A percentile compares a stretch with the other conserved stretches of the same genome.
These are phyloP conservation scores for Volvox africanus DNA, from an alignment of 139 green algal genomes.

Conservation along the genomic window DNA sequence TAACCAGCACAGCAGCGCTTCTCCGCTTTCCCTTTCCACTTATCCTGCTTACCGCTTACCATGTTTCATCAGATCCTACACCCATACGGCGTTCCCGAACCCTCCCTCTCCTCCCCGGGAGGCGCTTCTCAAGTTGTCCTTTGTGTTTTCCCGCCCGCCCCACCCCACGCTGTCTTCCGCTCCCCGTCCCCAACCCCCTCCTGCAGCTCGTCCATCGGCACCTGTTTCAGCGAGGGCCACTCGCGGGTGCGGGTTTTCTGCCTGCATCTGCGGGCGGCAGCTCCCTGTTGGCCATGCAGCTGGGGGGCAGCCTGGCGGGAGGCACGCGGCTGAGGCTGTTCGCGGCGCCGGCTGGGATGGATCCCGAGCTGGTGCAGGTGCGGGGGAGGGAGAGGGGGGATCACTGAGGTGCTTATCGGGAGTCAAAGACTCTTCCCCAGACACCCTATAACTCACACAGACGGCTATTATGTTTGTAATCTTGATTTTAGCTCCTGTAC, in stretches of 20 bases:
- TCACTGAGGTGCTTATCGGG: too few species aligned
- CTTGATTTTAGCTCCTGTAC: too few species aligned
- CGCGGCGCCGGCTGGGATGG: neutral
- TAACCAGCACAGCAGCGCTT: too few species aligned
- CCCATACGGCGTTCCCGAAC: too few species aligned
- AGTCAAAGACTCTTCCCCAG: neutral
- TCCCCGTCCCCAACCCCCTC: too few species aligned
- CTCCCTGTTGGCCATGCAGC: conserved; percentile 35
- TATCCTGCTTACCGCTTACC: too few species aligned
- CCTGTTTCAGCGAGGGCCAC: neutral
- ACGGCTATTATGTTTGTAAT: too few species aligned
- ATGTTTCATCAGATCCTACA: too few species aligned
- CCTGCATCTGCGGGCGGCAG: neutral
- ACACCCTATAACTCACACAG: neutral
- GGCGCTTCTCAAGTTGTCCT: too few species aligned
- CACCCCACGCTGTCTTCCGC: neutral
- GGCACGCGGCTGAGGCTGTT: conserved; percentile 34
- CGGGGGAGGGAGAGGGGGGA: neutral
- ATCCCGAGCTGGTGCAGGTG: conserved; percentile 45
- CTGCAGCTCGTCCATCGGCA: conserved; percentile 3
- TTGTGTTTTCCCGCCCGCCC: too few species aligned
- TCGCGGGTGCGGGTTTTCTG: conserved; percentile 44
- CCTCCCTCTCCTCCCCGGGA: too few species aligned
- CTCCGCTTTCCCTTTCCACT: too few species aligned
- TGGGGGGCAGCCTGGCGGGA: neutral